A percentile compares a stretch with the other conserved stretches of the same genome.
phyloP scores from a whole-genome alignment of 2,329 filamentous ascomycete genomes.

The Fusarium falciforme region DNA sequence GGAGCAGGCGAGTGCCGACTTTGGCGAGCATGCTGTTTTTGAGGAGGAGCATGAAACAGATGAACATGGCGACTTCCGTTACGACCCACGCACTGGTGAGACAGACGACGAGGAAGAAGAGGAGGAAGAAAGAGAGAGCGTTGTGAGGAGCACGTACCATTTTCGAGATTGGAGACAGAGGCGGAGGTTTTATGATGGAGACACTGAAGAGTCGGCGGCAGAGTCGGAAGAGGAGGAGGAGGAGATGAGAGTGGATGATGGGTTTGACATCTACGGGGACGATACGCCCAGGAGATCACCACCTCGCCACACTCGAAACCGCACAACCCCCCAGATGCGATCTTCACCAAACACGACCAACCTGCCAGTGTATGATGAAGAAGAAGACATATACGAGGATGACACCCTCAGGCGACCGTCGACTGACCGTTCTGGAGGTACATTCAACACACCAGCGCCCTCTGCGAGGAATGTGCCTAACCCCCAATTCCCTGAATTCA shows the following conservation, averaged over 20 bases:
- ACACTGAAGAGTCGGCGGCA: neutral
- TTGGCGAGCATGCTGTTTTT: neutral
- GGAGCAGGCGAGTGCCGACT: neutral
- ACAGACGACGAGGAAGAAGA: neutral
- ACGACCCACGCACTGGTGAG: neutral
- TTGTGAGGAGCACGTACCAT: neutral
- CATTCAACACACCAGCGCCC: neutral
- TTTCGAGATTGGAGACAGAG: neutral
- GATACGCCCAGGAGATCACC: neutral
- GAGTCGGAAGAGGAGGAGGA: neutral
- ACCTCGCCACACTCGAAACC: no score
- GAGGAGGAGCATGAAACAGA: neutral
- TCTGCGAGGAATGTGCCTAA: neutral
- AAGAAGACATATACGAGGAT: neutral
- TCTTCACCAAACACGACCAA: neutral
- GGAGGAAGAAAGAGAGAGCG: neutral
- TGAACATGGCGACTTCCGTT: neutral
- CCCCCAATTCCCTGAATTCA: neutral
- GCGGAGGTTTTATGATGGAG: neutral
- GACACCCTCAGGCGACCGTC: neutral
- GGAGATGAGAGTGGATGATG: neutral
- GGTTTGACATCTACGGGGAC: neutral
- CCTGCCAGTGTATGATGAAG: neutral
- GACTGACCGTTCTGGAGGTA: no score
- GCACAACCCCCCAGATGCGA: neutral